Evolutionary conservation across 2,329 filamentous ascomycete genomes (phyloP), one percentile per base, ranked within the genome.

Genomic region (Fusarium sp.): DNA sequence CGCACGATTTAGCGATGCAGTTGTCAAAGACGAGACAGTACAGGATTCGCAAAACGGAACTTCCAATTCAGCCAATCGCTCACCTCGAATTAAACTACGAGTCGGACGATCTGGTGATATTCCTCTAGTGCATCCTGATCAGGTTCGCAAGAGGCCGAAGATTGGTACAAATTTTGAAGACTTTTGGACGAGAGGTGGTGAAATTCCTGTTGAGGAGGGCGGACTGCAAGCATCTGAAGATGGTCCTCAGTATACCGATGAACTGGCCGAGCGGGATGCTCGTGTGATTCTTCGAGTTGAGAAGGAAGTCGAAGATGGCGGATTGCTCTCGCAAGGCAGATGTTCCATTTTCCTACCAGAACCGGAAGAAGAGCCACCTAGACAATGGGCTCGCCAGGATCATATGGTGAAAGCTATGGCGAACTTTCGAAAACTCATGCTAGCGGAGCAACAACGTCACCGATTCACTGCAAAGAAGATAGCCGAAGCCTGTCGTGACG

Each of bases 331-430:
- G 51, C 82, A 85, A 55, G 88, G 89, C 62, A 84, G 86, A 62
- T 95, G 92, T 76, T 90, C 89, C 4, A 81, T 91, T 26, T 96
- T 92, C 72, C 85, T 89, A 18, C 92, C 92, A 0, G 92, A 96
- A 67, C 83, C 88, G 13, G 83, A 82, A 62, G 89, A 92, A 58
- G 92, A 97, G 72, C 92, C 92, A 1, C 87, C 89, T 0, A 85
- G 87, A 53, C 93, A 96, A 74, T 98, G 93, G 83, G 89, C 91
- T n/a, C 94, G 97, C 71, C 87, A 89, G 75, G 94, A 98, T 75
- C 92, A 98, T 76, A 85, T 98, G 54, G 84, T 92, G 45, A 90
- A 90, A 46, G 94, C 97, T 65, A 90, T 92, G 61, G 76, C 91
- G 13, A 91, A 94, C 72, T 95, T 98, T 72, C 89, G 92, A 47